Evolutionary conservation across 2,329 filamentous ascomycete genomes (phyloP).

Genomic region (Phoma sp.): DNA sequence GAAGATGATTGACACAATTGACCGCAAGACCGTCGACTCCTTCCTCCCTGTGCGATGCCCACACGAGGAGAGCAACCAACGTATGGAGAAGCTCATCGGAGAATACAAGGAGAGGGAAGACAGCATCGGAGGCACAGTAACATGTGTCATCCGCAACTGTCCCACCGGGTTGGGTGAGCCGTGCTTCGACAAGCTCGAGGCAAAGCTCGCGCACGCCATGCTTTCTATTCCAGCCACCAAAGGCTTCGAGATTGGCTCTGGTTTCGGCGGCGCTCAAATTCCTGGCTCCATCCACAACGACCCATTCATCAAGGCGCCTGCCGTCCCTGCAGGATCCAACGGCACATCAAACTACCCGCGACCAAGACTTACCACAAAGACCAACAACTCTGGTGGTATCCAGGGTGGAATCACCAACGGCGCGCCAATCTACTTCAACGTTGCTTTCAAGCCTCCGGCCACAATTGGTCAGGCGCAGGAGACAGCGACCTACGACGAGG

Average conservation of each 20-base stretch:
- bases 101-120: conserved; percentile 80
- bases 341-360: conserved; percentile 51
- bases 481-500: conserved; percentile 80
- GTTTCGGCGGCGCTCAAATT: conserved; percentile 86
- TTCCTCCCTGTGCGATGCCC: conserved; percentile 91
- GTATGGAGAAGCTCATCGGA: conserved; percentile 82
- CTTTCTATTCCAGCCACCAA: conserved; percentile 94
- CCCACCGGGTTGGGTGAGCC: conserved; percentile 91
- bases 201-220: conserved; percentile 90
- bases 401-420: conserved; percentile 97
- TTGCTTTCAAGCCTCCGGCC: conserved; percentile 93
- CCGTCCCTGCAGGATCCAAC: conserved; percentile 55
- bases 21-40: conserved; percentile 78
- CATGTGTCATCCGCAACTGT: conserved; percentile 87
- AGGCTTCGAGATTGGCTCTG: conserved; percentile 93
- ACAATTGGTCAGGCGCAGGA: conserved; percentile 90
- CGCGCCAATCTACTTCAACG: conserved; percentile 90
- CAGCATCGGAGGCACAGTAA: conserved; percentile 93
- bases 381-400: conserved; percentile 93
- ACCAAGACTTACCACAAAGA: conserved; percentile 80
- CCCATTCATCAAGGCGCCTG: conserved; percentile 72
- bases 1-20: conserved; percentile 73
- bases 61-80: conserved; percentile 65
- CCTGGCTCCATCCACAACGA: conserved; percentile 94
- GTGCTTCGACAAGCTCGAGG: conserved; percentile 94